phyloP scores from a whole-genome alignment of 2,329 filamentous ascomycete species.

The Microcera coccophila region DNA sequence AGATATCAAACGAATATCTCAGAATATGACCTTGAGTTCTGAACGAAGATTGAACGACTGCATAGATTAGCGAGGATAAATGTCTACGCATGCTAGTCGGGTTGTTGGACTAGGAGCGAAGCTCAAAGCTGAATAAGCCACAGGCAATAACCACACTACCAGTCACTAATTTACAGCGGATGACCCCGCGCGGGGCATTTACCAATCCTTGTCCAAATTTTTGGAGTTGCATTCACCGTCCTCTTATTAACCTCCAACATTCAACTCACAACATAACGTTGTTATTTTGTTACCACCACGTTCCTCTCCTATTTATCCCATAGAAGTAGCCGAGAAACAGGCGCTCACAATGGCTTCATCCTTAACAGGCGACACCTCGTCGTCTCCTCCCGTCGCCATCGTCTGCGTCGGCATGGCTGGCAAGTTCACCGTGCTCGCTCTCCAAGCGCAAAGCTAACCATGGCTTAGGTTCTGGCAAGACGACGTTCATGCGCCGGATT shows the following conservation, averaged over 20 bases:
- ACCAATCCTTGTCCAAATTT: slow-evolving; percentile 20
- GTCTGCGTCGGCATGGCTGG: slow-evolving; percentile 98
- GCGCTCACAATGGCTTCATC: slow-evolving; percentile 32
- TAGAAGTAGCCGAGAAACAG: background rate
- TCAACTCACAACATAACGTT: background rate
- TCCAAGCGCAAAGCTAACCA: too few species aligned
- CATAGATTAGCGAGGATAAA: too few species aligned
- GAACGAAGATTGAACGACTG: too few species aligned
- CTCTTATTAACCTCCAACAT: background rate
- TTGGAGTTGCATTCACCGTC: slow-evolving; percentile 10
- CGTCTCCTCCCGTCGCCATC: slow-evolving; percentile 65
- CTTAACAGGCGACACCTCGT: slow-evolving; percentile 24
- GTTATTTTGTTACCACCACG: too few species aligned
- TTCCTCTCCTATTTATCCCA: slow-evolving; percentile 18
- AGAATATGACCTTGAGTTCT: too few species aligned
- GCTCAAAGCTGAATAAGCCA: background rate
- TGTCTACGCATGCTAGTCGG: too few species aligned
- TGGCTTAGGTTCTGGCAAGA: slow-evolving; percentile 79
- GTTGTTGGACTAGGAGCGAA: background rate
- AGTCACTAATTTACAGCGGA: slow-evolving; percentile 16
- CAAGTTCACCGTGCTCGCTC: slow-evolving; percentile 33
- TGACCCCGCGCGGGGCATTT: slow-evolving; percentile 29
- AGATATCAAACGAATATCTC: too few species aligned
- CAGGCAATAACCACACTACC: background rate
- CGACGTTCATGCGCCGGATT: slow-evolving; percentile 99